Evolutionary conservation across 1,284 basidiomycete species (phyloP).

Genomic region (Ustilago curta): DNA sequence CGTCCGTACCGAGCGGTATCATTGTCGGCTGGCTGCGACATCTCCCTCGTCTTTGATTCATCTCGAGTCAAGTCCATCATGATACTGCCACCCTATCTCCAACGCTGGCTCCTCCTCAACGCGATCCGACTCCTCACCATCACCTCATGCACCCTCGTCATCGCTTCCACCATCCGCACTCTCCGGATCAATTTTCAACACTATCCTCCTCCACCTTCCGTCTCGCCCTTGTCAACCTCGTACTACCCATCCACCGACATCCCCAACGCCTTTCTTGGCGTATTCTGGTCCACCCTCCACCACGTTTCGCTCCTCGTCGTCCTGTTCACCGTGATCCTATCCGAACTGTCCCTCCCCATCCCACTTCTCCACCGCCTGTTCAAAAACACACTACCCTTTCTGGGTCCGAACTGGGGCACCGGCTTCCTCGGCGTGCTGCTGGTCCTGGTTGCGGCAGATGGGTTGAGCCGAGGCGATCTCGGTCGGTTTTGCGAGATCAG

Average conservation of each 20-base stretch:
- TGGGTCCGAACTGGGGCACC: conserved; percentile 53
- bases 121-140: conserved; percentile 44
- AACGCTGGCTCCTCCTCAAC: conserved; percentile 50
- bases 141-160: conserved; percentile 30
- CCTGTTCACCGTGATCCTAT: conserved; percentile 36
- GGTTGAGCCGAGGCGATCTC: conserved; percentile 15
- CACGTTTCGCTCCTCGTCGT: conserved; percentile 32
- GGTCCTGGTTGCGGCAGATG: conserved; percentile 38
- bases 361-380: conserved; percentile 41
- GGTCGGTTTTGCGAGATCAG: conserved; percentile 26
- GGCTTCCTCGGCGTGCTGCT: conserved; percentile 49
- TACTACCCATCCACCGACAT: conserved; percentile 55
- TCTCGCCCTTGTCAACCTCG: neutral
- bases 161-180: conserved; percentile 30
- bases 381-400: conserved; percentile 47
- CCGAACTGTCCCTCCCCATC: conserved; percentile 46
- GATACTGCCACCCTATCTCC: conserved; percentile 42
- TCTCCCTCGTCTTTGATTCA: too few relatives aligned
- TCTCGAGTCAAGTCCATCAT: conserved; percentile 9
- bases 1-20: too few relatives aligned
- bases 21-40: neutral
- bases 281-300: conserved; percentile 58
- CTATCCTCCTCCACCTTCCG: conserved; percentile 19
- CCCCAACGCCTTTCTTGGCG: conserved; percentile 51
- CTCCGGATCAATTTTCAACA: conserved; percentile 29